These are phyloP conservation scores for Tuctoria greenei DNA, from an alignment of 176 grass and related monocot species.

Conservation along the genomic window DNA sequence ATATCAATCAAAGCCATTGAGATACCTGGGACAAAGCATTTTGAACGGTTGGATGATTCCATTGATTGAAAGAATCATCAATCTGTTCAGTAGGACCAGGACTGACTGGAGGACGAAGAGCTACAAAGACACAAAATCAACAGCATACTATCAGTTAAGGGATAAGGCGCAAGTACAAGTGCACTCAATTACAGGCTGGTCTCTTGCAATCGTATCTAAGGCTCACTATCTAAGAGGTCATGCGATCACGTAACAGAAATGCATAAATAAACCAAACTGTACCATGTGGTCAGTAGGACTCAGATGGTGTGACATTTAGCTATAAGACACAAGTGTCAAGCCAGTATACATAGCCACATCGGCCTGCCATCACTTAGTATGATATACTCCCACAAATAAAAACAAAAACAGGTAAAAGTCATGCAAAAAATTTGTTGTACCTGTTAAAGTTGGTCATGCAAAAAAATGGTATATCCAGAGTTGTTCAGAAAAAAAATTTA, in stretches of 20 bases:
- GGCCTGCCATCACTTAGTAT: constrained; percentile 15
- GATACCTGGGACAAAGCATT: constrained; percentile 87
- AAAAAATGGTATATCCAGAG: constrained; percentile 3
- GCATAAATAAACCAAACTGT: neutral
- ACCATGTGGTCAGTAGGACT: constrained; percentile 2
- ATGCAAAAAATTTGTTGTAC: neutral
- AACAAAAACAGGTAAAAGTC: neutral
- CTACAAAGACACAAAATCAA: constrained; percentile 52
- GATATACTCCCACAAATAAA: constrained; percentile 12
- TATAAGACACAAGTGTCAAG: neutral
- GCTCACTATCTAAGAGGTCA: neutral
- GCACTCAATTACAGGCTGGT: neutral
- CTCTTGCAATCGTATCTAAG: neutral
- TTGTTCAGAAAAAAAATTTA: neutral
- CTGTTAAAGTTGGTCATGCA: neutral
- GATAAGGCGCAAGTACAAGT: constrained; percentile 7
- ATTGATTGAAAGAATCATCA: constrained; percentile 83
- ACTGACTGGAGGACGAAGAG: constrained; percentile 75
- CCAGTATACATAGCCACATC: neutral
- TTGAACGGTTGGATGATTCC: constrained; percentile 74
- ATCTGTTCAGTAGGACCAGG: constrained; percentile 56
- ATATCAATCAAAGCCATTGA: constrained; percentile 28
- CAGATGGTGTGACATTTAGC: neutral
- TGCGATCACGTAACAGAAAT: constrained; percentile 10
- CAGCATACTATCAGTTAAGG: constrained; percentile 26